A percentile compares a stretch with the other conserved stretches of the same genome.
phyloP scores from a whole-genome alignment of 2,329 filamentous ascomycete genomes.

The Akanthomyces muscarius region DNA sequence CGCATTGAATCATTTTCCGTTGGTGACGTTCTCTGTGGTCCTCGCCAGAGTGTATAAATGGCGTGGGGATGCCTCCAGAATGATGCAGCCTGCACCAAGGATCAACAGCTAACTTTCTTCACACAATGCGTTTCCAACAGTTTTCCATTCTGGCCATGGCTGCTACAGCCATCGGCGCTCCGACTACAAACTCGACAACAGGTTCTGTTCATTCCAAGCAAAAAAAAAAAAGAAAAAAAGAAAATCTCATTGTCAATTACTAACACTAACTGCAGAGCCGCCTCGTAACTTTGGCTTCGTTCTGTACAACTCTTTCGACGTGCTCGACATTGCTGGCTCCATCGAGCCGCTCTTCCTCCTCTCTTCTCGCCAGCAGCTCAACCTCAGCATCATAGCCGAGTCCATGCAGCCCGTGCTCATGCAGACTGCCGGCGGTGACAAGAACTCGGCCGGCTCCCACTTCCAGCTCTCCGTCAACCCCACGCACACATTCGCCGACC shows the following conservation, averaged over 20 bases:
- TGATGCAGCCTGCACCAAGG: neutral
- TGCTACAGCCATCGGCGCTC: neutral
- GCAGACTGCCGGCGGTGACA: constrained; percentile 16
- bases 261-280: neutral
- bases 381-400: constrained; percentile 37
- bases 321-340: constrained; percentile 38
- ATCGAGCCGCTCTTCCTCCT: constrained; percentile 41
- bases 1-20: neutral
- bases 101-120: neutral
- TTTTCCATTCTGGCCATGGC: neutral
- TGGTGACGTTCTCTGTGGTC: neutral
- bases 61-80: neutral
- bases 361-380: constrained; percentile 30
- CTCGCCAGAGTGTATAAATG: neutral
- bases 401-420: constrained; percentile 38
- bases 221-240: too few species aligned
- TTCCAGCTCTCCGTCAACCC: constrained; percentile 34
- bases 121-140: neutral
- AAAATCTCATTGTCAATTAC: too few species aligned
- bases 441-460: constrained; percentile 25
- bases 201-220: neutral
- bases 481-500: constrained; percentile 48
- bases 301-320: constrained; percentile 15
- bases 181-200: neutral
- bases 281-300: constrained; percentile 11